Conservation (phyloP, 345 rosid genomes). For the Populus euphratica region DNA sequence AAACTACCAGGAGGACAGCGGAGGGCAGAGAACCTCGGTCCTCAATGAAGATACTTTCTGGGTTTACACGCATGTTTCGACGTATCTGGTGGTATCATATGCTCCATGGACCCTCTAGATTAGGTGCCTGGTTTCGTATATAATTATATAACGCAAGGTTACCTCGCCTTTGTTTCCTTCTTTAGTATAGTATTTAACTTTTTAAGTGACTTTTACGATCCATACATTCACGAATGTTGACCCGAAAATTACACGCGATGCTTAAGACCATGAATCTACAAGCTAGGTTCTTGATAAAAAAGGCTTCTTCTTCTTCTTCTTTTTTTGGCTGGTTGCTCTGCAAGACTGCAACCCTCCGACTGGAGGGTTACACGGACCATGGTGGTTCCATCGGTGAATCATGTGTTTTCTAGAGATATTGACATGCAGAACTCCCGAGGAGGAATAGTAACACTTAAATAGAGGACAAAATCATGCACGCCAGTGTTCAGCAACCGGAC, state of each 20-base stretch:
- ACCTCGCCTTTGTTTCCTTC: background rate
- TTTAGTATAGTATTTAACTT: background rate
- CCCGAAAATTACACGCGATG: background rate
- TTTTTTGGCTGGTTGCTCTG: too few species aligned
- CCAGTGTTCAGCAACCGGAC: background rate
- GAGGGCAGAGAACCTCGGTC: background rate
- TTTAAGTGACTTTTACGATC: background rate
- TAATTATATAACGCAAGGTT: background rate
- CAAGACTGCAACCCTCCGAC: too few species aligned
- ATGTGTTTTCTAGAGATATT: too few species aligned
- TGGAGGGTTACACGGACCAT: too few species aligned
- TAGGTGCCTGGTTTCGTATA: background rate
- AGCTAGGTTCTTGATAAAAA: too few species aligned
- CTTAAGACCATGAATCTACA: background rate
- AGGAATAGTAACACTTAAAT: background rate
- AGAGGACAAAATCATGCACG: background rate
- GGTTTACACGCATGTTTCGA: slow-evolving; percentile 10
- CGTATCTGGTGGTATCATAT: slow-evolving; percentile 23
- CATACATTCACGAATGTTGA: background rate
- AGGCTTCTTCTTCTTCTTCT: too few species aligned
- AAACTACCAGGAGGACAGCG: background rate
- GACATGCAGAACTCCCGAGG: background rate
- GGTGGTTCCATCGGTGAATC: background rate
- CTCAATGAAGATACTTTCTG: background rate
- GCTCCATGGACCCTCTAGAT: slow-evolving; percentile 1